Percentiles rank a stretch among this genome's conserved stretches.
These are phyloP conservation scores for Nicotiana undulata DNA, from an alignment of 257 asterid genomes.

Conservation along the genomic window DNA sequence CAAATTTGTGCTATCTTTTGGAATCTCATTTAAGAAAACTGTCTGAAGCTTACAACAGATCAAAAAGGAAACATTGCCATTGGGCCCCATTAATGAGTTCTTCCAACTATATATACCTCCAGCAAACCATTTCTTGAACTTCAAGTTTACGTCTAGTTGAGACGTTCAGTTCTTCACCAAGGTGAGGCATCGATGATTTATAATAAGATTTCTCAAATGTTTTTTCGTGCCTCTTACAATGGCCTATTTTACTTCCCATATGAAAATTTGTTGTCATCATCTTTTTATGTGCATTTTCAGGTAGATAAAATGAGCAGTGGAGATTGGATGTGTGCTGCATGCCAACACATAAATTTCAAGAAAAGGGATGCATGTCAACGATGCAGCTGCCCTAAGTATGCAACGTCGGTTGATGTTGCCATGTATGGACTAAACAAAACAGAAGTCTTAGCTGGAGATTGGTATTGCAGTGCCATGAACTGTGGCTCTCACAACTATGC, in stretches of 20 bases:
- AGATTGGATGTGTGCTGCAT: conserved; percentile 88
- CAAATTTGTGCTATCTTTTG: conserved; percentile 22
- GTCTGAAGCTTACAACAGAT: too few relatives aligned
- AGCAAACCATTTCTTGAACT: conserved; percentile 17
- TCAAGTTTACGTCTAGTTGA: background rate
- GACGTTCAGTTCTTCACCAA: background rate
- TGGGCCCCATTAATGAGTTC: conserved; percentile 30
- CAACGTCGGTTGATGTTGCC: conserved; percentile 34
- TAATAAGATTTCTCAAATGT: too few relatives aligned
- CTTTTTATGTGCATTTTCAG: background rate
- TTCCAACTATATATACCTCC: conserved; percentile 37
- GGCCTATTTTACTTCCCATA: background rate
- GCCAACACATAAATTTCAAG: conserved; percentile 73
- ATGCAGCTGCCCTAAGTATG: conserved; percentile 72
- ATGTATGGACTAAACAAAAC: conserved; percentile 37
- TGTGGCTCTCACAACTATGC: conserved; percentile 87
- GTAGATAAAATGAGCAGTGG: conserved; percentile 52
- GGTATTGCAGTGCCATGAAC: conserved; percentile 64
- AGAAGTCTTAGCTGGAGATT: conserved; percentile 66
- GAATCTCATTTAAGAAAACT: conserved; percentile 24
- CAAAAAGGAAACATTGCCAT: background rate
- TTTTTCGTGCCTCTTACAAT: too few relatives aligned
- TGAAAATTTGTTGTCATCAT: background rate
- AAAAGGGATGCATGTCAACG: conserved; percentile 67
- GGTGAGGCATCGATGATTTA: too few relatives aligned